Percentiles rank a stretch among this genome's conserved stretches.
phyloP scores from a whole-genome alignment of 2,329 filamentous ascomycete species.

The Stylonectria norvegica region DNA sequence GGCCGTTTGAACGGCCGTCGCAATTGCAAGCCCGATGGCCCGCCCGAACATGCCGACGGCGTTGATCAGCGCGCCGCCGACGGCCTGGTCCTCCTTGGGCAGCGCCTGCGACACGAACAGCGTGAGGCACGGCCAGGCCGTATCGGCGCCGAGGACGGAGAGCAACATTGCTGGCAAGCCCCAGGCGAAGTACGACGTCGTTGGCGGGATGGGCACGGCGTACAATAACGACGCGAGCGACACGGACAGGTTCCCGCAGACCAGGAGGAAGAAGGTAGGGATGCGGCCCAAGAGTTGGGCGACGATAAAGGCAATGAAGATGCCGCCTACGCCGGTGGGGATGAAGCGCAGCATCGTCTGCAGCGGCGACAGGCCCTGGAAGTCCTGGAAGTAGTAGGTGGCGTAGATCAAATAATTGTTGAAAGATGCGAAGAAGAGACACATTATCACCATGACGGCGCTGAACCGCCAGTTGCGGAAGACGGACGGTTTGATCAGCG shows the following conservation, averaged over 20 bases:
- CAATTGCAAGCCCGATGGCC: conserved; percentile 62
- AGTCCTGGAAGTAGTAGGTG: conserved; percentile 70
- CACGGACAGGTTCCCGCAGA: conserved; percentile 55
- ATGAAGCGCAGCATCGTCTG: conserved; percentile 67
- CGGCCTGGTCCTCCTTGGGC: conserved; percentile 60
- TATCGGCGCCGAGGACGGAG: conserved; percentile 63
- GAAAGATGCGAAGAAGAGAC: conserved; percentile 63
- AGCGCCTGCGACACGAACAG: conserved; percentile 63
- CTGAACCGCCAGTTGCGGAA: conserved; percentile 59
- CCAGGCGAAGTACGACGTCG: conserved; percentile 64
- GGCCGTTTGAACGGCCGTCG: conserved; percentile 61
- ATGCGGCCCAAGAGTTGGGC: conserved; percentile 56
- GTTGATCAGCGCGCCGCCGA: conserved; percentile 67
- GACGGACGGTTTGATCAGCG: conserved; percentile 64
- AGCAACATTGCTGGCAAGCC: conserved; percentile 65
- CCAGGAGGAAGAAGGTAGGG: conserved; percentile 55
- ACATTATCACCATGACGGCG: conserved; percentile 63
- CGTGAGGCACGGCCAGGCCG: conserved; percentile 61
- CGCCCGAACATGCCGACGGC: conserved; percentile 63
- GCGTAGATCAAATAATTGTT: conserved; percentile 66
- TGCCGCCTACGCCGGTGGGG: conserved; percentile 59
- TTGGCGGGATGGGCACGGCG: conserved; percentile 57
- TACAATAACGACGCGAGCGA: conserved; percentile 58
- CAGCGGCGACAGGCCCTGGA: conserved; percentile 57
- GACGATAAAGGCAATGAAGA: conserved; percentile 54